phyloP scores from a whole-genome alignment of 1,139 yeast species.

The Entelexis paramagnoliae region DNA sequence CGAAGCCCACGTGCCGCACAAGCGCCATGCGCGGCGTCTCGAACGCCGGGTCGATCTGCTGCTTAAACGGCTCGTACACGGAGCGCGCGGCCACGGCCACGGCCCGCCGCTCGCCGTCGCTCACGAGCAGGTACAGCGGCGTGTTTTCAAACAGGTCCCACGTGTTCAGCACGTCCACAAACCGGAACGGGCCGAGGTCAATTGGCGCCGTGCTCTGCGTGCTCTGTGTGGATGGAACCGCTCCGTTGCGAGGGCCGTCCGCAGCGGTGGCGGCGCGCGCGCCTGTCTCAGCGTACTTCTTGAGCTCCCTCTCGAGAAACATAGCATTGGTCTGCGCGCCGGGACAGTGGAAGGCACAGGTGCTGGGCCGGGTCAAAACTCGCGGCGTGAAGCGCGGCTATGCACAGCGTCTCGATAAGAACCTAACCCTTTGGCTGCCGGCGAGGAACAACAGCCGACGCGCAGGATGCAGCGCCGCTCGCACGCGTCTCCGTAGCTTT shows the following conservation, averaged over 20 bases:
- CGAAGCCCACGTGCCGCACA: background rate
- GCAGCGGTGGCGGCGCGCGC: background rate
- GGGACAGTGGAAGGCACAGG: too few relatives aligned
- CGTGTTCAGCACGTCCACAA: slow-evolving; percentile 5
- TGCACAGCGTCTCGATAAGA: too few relatives aligned
- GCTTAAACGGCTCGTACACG: background rate
- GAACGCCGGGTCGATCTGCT: background rate
- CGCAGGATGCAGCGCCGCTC: too few relatives aligned
- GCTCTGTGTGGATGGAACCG: background rate
- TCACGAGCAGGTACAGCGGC: slow-evolving; percentile 4
- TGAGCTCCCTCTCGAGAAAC: background rate
- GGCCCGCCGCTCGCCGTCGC: slow-evolving; percentile 12
- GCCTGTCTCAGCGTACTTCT: background rate
- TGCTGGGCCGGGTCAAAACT: too few relatives aligned
- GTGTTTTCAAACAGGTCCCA: background rate
- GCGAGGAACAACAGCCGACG: too few relatives aligned
- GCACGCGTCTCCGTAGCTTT: too few relatives aligned
- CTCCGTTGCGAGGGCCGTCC: too few relatives aligned
- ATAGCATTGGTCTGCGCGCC: background rate
- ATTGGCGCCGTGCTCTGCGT: slow-evolving; percentile 3
- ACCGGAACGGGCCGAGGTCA: background rate
- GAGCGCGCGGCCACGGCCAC: slow-evolving; percentile 10
- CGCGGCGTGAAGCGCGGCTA: too few relatives aligned
- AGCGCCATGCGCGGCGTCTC: background rate
- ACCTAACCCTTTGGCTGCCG: too few relatives aligned